These are phyloP conservation scores for Melocanna baccifera DNA, from an alignment of 176 grass and related monocot species.

Conservation along the genomic window DNA sequence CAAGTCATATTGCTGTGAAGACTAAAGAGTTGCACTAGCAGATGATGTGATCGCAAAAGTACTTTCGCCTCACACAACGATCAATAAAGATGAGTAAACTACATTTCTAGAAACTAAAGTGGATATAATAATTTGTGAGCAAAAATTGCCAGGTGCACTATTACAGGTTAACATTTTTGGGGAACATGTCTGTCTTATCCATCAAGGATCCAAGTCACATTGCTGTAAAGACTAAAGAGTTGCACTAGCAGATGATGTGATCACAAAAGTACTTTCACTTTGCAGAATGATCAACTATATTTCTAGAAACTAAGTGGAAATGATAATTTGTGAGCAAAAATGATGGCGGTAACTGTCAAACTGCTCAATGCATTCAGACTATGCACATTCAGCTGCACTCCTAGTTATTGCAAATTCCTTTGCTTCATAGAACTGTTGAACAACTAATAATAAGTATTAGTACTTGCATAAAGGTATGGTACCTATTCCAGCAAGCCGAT, in stretches of 20 bases:
- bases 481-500: slow-evolving; percentile 95
- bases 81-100: not conserved
- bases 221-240: not conserved
- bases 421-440: slow-evolving; percentile 12
- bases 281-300: slow-evolving; percentile 14
- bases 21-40: slow-evolving; percentile 6
- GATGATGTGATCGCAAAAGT: slow-evolving; percentile 7
- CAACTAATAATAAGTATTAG: slow-evolving; percentile 24
- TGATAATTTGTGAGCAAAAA: not conserved
- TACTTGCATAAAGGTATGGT: slow-evolving; percentile 19
- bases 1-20: not conserved
- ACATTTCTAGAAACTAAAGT: slow-evolving; percentile 37
- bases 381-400: slow-evolving; percentile 16
- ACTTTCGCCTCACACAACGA: slow-evolving; percentile 1
- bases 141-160: not conserved
- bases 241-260: slow-evolving; percentile 20
- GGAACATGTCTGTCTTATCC: not conserved
- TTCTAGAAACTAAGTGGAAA: slow-evolving; percentile 34
- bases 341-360: not conserved
- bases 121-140: not conserved
- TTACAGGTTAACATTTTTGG: not conserved
- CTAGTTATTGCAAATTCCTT: not conserved
- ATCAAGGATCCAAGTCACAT: not conserved
- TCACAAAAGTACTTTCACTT: not conserved
- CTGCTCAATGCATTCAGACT: slow-evolving; percentile 22